Evolutionary conservation across 2,329 filamentous ascomycete genomes (phyloP).

Genomic region (Curvularia lunata): DNA sequence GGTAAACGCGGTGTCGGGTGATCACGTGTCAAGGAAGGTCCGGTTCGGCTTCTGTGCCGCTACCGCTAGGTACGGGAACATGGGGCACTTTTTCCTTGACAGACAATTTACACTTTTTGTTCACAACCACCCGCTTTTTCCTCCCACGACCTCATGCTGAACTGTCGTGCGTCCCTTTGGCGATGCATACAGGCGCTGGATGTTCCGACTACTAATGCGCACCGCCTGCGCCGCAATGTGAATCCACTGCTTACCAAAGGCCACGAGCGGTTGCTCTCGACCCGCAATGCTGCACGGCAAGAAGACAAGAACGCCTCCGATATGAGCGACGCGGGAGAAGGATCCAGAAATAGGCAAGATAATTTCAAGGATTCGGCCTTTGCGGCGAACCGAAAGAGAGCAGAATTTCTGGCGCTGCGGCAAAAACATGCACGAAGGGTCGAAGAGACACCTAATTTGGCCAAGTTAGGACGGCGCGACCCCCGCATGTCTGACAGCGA

Average conservation of each 20-base stretch:
- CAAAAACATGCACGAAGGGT: slow-evolving; percentile 8
- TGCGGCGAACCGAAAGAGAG: slow-evolving; percentile 33
- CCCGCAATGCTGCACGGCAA: slow-evolving; percentile 16
- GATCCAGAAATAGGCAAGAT: slow-evolving; percentile 21
- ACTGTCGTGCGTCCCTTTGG: slow-evolving; percentile 53
- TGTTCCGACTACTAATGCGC: slow-evolving; percentile 26
- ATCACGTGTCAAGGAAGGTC: slow-evolving; percentile 20
- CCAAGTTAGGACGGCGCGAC: slow-evolving; percentile 37
- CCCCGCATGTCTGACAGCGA: slow-evolving; percentile 34
- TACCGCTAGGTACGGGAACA: slow-evolving; percentile 5
- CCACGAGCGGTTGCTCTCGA: slow-evolving; percentile 30
- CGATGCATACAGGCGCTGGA: slow-evolving; percentile 54
- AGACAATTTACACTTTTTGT: slow-evolving; percentile 13
- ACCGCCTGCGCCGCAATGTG: slow-evolving; percentile 32
- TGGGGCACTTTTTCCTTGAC: slow-evolving; percentile 27
- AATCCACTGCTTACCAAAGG: slow-evolving; percentile 18
- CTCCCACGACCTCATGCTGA: slow-evolving; percentile 48
- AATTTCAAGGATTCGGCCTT: slow-evolving; percentile 37
- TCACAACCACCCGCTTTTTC: slow-evolving; percentile 16
- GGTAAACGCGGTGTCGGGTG: slow-evolving; percentile 9
- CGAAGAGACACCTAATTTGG: slow-evolving; percentile 26
- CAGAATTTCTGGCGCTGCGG: slow-evolving; percentile 29
- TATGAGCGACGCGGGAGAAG: slow-evolving; percentile 18
- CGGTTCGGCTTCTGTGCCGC: slow-evolving; percentile 19
- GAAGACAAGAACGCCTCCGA: slow-evolving; percentile 8